Conservation (phyloP, 2,329 filamentous ascomycete genomes). For the Colletotrichum eremochloae region DNA sequence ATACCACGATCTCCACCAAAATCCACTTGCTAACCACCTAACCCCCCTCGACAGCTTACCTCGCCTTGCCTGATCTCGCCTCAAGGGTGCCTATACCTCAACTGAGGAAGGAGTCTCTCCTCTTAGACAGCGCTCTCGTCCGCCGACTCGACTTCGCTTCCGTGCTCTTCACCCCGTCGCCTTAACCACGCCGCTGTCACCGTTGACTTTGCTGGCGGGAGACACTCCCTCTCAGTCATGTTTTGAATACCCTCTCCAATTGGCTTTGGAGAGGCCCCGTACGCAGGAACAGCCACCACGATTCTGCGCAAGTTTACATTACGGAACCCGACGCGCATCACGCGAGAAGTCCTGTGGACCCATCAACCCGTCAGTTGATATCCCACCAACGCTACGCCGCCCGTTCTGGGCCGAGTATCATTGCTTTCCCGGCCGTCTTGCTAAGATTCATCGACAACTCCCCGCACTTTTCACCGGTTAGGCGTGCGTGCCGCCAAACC, state of each 20-base stretch:
- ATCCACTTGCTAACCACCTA: constrained; percentile 42
- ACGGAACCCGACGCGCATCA: not conserved
- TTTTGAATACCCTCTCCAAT: constrained; percentile 49
- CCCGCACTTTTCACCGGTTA: not conserved
- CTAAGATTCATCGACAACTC: not conserved
- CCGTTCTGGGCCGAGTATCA: not conserved
- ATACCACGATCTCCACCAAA: constrained; percentile 44
- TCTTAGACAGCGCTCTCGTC: constrained; percentile 22
- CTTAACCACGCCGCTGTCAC: constrained; percentile 40
- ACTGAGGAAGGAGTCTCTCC: constrained; percentile 6
- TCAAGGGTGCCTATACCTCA: constrained; percentile 24
- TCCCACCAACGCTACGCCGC: constrained; percentile 15
- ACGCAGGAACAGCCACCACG: constrained; percentile 27
- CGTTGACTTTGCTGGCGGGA: constrained; percentile 33
- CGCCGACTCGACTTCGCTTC: constrained; percentile 20
- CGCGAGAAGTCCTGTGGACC: constrained; percentile 11
- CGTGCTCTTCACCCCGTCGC: constrained; percentile 18
- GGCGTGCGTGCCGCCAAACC: not conserved
- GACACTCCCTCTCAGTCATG: constrained; percentile 47
- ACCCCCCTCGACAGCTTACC: constrained; percentile 36
- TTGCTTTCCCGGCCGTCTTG: not conserved
- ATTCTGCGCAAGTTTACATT: constrained; percentile 23
- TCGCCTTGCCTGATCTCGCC: constrained; percentile 33
- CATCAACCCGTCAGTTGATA: not conserved
- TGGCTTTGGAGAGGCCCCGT: constrained; percentile 50